Evolutionary conservation across 352 stramenopile species (phyloP).

Genomic region (Lagenidium giganteum): DNA sequence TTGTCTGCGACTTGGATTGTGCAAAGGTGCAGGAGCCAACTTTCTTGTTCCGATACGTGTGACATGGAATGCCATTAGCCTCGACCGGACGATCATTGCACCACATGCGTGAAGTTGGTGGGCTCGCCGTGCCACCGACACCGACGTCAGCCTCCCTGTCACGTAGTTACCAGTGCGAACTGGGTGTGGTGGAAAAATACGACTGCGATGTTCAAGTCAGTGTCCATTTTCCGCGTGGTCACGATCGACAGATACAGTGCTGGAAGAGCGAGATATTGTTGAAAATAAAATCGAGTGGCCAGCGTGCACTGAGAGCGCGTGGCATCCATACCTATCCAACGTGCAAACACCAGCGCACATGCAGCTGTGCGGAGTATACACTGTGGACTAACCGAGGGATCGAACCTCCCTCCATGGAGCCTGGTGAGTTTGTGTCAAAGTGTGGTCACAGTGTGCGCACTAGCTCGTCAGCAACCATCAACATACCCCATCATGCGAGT

Average conservation of each 20-base stretch:
- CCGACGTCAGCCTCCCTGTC: slow-evolving; percentile 40
- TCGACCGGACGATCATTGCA: slow-evolving; percentile 45
- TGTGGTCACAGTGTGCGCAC: slow-evolving; percentile 63
- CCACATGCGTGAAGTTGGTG: slow-evolving; percentile 40
- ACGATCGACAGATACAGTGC: slow-evolving; percentile 50
- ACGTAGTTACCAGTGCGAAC: slow-evolving; percentile 29
- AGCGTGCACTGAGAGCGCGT: slow-evolving; percentile 44
- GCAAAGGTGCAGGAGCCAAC: no score
- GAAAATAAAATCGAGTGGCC: slow-evolving; percentile 28
- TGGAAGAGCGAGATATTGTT: slow-evolving; percentile 34
- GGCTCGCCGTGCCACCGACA: slow-evolving; percentile 67
- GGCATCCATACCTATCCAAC: slow-evolving; percentile 56
- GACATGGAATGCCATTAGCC: slow-evolving; percentile 68
- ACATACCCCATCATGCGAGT: slow-evolving; percentile 46
- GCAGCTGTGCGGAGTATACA: slow-evolving; percentile 59
- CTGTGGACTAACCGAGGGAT: slow-evolving; percentile 28
- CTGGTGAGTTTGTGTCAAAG: slow-evolving; percentile 50
- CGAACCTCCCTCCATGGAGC: slow-evolving; percentile 40
- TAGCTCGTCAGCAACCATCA: no score
- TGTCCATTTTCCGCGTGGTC: slow-evolving; percentile 55
- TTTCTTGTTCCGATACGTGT: slow-evolving; percentile 72
- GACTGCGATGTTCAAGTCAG: slow-evolving; percentile 48
- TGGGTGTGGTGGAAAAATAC: slow-evolving; percentile 37
- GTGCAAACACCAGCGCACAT: slow-evolving; percentile 65
- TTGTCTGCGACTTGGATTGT: slow-evolving; percentile 79